Evolutionary conservation across 164 flowering plant genomes (phyloP).

Genomic region (Kalanchoe fedtschenkoi): DNA sequence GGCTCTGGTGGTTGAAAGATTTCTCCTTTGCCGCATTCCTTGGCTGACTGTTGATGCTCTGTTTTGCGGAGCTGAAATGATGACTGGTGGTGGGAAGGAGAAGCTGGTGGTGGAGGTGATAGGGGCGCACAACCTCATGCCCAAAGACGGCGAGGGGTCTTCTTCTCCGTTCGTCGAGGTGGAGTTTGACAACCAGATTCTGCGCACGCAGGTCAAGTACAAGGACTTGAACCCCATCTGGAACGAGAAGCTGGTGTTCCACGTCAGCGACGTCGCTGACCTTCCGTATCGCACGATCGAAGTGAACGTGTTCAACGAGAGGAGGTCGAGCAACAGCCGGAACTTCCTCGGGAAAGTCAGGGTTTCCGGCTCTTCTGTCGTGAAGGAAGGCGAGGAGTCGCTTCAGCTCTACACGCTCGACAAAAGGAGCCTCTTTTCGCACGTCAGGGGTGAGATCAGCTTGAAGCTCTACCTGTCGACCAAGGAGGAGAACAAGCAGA

Average conservation of each 20-base stretch:
- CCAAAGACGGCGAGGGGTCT: constrained; percentile 62
- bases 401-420: constrained; percentile 37
- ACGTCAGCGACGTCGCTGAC: constrained; percentile 27
- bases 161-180: constrained; percentile 51
- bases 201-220: constrained; percentile 34
- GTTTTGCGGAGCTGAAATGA: not conserved
- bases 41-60: not conserved
- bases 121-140: constrained; percentile 61
- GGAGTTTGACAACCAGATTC: constrained; percentile 47
- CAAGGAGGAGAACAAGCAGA: constrained; percentile 14
- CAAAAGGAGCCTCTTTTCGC: constrained; percentile 51
- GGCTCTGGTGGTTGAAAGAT: too few relatives aligned
- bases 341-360: constrained; percentile 48
- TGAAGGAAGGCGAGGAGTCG: constrained; percentile 30
- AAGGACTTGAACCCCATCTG: constrained; percentile 55
- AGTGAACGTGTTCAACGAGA: constrained; percentile 44
- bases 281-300: constrained; percentile 42
- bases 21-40: not conserved
- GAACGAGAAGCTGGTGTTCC: constrained; percentile 55
- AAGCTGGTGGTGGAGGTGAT: constrained; percentile 56
- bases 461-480: constrained; percentile 35
- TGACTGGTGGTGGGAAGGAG: constrained; percentile 17
- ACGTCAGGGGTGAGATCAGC: constrained; percentile 46
- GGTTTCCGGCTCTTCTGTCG: constrained; percentile 30
- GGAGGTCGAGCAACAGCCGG: constrained; percentile 31